Evolutionary conservation across 1,284 basidiomycete genomes (phyloP).

Genomic region (Taiwanofungus camphoratus): DNA sequence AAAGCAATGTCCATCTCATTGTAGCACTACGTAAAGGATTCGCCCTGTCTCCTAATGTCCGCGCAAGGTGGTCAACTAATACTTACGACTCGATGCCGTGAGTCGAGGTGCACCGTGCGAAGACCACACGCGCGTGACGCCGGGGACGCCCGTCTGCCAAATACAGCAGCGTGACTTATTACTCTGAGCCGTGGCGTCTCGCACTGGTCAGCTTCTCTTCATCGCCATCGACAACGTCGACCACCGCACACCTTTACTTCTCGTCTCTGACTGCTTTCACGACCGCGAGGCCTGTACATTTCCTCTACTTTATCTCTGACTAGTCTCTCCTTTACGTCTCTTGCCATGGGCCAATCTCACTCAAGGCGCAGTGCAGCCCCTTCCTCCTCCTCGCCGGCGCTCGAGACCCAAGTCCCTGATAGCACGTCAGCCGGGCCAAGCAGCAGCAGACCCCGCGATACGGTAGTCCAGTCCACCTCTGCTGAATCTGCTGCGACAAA

Average conservation of each 20-base stretch:
- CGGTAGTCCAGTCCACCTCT: background rate
- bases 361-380: conserved; percentile 5
- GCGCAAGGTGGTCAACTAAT: too few relatives aligned
- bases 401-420: background rate
- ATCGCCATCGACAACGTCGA: conserved; percentile 8
- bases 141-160: too few relatives aligned
- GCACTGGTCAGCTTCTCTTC: conserved; percentile 2
- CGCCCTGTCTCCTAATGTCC: too few relatives aligned
- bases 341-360: conserved; percentile 8
- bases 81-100: too few relatives aligned
- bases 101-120: too few relatives aligned
- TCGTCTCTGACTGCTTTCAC: background rate
- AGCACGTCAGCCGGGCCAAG: conserved; percentile 7
- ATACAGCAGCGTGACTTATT: background rate
- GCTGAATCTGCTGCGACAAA: conserved; percentile 10
- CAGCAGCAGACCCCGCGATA: conserved; percentile 3
- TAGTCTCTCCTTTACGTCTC: conserved; percentile 9
- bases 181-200: background rate
- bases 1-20: too few relatives aligned
- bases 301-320: conserved; percentile 2
- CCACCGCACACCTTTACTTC: background rate
- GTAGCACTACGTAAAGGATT: too few relatives aligned
- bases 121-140: too few relatives aligned
- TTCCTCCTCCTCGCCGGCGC: background rate
- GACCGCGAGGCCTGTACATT: background rate